These are phyloP conservation scores for Annulohypoxylon maeteangense DNA, from an alignment of 495 filamentous ascomycete genomes.

Conservation along the genomic window DNA sequence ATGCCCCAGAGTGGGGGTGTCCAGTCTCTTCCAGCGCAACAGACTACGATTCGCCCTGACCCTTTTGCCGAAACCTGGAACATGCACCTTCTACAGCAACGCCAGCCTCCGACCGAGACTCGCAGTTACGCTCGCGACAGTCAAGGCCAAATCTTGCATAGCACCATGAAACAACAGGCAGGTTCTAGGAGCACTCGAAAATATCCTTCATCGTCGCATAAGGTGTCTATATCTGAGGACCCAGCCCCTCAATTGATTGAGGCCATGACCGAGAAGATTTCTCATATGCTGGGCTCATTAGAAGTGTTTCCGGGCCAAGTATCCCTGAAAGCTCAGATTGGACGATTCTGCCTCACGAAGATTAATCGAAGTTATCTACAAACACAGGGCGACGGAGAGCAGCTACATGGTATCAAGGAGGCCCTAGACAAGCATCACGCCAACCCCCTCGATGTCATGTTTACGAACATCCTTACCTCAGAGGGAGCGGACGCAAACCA, in stretches of 20 bases:
- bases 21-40: background rate
- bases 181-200: background rate
- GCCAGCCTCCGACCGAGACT: background rate
- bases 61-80: slow-evolving; percentile 10
- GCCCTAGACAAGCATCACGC: slow-evolving; percentile 37
- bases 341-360: slow-evolving; percentile 51
- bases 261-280: slow-evolving; percentile 27
- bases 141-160: slow-evolving; percentile 18
- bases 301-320: slow-evolving; percentile 50
- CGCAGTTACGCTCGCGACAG: background rate
- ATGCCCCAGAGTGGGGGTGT: background rate
- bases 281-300: slow-evolving; percentile 38
- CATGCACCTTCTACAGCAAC: background rate
- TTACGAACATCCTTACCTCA: slow-evolving; percentile 56
- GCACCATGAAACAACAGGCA: slow-evolving; percentile 50
- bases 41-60: background rate
- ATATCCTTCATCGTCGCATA: no score
- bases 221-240: background rate
- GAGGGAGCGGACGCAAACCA: slow-evolving; percentile 50
- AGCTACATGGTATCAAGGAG: slow-evolving; percentile 28
- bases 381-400: slow-evolving; percentile 34
- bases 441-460: slow-evolving; percentile 38
- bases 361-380: slow-evolving; percentile 40
- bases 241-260: slow-evolving; percentile 7
- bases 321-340: slow-evolving; percentile 54